Evolutionary conservation across 2,329 filamentous ascomycete species (phyloP), one percentile per base, ranked within the genome.

Genomic region (Nemania diffusa): DNA sequence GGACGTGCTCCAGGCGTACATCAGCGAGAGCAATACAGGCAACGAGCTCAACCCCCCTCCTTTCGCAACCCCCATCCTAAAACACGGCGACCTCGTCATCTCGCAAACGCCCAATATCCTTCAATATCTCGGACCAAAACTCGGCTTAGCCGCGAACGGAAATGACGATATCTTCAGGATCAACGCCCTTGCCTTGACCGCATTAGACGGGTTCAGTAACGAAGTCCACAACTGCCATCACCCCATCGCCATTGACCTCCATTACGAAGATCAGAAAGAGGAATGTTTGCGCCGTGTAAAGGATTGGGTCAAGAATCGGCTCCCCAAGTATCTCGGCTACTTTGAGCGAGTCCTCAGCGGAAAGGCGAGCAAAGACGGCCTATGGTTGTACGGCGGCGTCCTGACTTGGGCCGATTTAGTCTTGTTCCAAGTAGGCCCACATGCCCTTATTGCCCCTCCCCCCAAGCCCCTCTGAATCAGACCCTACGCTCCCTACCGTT

Each of bases 151-250:
- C 1, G 74, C 77, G 20, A 78, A 76, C 0, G 70, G 75, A 2
- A 82, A 81, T 0, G 73, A 78, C 57, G 72, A 73, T 53, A 22
- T 85, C 46, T 89, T 85, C 65, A 83, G 85, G 64, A 81, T 92
- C 67, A 88, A 91, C 64, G 83, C 84, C 53, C 83, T 93, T 26
- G 83, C 85, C 0, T 79, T 93, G 62, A 93, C 91, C 5, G 89
- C 90, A 1, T 78, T 94, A 11, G 92, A 94, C 73, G 85, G 85
- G 0, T 78, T 94, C 48, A 86, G 86, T 73, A 89, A 90, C 71
- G 92, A 94, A 78, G 78, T 88, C 0, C 92, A 94, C 75, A 90
- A 94, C 72, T 88, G 87, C 20, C 92, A 94, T 76, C 92, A 94
- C 74, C 92, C 92, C 0, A 81, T 92, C 62, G 82, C 86, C 2